Evolutionary conservation across 1,139 yeast genomes (phyloP).

Genomic region (Candida tunisiensis): DNA sequence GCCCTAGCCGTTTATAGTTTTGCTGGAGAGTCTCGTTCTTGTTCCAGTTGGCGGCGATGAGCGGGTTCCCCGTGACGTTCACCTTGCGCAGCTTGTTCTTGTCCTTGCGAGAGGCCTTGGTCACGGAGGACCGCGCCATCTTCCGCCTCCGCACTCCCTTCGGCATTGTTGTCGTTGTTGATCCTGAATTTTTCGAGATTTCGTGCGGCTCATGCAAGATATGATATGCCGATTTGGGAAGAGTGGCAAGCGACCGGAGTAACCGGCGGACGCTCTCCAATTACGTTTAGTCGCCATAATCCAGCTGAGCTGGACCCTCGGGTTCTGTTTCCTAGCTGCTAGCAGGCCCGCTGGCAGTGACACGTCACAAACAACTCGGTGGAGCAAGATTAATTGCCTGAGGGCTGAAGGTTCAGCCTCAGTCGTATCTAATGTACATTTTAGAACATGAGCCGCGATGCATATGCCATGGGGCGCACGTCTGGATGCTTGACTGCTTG

Average conservation of each 20-base stretch:
- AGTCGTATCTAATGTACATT: background rate
- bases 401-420: background rate
- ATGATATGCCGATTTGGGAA: no score
- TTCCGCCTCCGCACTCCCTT: slow-evolving; percentile 64
- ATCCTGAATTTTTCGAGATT: no score
- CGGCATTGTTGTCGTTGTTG: slow-evolving; percentile 17
- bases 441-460: slow-evolving; percentile 23
- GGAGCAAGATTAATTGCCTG: background rate
- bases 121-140: slow-evolving; percentile 56
- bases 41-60: slow-evolving; percentile 88
- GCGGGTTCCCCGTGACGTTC: slow-evolving; percentile 53
- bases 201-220: no score
- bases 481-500: slow-evolving; percentile 83
- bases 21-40: slow-evolving; percentile 63
- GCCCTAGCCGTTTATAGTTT: slow-evolving; percentile 56
- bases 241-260: no score
- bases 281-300: no score
- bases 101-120: slow-evolving; percentile 47
- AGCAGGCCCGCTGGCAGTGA: no score
- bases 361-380: slow-evolving; percentile 1
- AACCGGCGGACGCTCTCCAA: no score
- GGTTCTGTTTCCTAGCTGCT: no score
- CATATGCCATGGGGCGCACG: slow-evolving; percentile 90
- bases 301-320: no score
- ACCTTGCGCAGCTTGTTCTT: slow-evolving; percentile 35